Evolutionary conservation across 768 basidiomycete genomes (phyloP).

Genomic region (Amanita pseudoporphyria): DNA sequence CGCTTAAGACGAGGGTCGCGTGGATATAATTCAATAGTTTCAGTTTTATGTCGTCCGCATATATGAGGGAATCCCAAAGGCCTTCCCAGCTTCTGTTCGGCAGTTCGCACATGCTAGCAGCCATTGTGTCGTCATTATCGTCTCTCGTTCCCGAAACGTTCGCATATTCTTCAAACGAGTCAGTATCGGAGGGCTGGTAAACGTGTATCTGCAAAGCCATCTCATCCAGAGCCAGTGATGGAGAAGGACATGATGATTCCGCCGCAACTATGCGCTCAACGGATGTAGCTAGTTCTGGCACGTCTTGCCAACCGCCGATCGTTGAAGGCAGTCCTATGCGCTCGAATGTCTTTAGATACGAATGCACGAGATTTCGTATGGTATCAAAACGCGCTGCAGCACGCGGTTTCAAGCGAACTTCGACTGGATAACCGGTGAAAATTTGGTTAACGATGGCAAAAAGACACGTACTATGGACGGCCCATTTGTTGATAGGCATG

Average conservation of each 20-base stretch:
- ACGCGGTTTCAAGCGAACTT: conserved; percentile 64
- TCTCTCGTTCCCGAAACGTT: conserved; percentile 38
- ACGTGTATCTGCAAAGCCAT: conserved; percentile 74
- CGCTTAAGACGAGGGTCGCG: conserved; percentile 87
- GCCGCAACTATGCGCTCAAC: conserved; percentile 71
- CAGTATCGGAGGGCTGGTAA: conserved; percentile 69
- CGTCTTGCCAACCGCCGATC: conserved; percentile 72
- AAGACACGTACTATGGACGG: conserved; percentile 46
- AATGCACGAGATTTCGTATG: conserved; percentile 52
- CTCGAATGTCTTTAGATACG: conserved; percentile 48
- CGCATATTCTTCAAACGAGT: conserved; percentile 66
- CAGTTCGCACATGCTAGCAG: conserved; percentile 84
- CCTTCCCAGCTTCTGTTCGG: conserved; percentile 83
- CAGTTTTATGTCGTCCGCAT: conserved; percentile 72
- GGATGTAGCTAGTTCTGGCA: conserved; percentile 58
- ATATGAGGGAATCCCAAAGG: conserved; percentile 89
- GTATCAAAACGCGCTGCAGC: conserved; percentile 71
- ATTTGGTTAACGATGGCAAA: not conserved
- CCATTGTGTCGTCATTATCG: conserved; percentile 73
- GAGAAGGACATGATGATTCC: conserved; percentile 55
- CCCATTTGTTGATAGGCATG: conserved; percentile 34
- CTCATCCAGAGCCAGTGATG: conserved; percentile 44
- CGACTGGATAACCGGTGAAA: conserved; percentile 40
- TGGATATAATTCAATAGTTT: conserved; percentile 91
- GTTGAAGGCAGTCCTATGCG: conserved; percentile 61